Conservation (phyloP, 495 filamentous ascomycete genomes). For the Lepidopterella palustris region DNA sequence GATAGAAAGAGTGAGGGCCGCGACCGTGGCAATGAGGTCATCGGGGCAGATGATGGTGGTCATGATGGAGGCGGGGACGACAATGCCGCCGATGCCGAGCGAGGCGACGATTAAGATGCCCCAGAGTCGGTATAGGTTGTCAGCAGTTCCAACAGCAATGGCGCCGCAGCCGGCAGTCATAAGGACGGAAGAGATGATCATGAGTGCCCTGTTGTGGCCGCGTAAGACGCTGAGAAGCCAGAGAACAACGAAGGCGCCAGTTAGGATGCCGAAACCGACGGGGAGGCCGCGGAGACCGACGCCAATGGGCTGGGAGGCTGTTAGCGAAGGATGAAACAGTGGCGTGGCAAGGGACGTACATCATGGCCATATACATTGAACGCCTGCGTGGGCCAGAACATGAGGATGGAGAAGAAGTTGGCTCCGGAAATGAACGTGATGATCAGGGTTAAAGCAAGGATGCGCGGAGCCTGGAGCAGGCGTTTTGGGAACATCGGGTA, state of each 20-base stretch:
- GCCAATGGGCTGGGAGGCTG: constrained; percentile 11
- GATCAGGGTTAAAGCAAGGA: constrained; percentile 27
- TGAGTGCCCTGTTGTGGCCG: constrained; percentile 23
- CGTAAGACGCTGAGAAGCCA: constrained; percentile 25
- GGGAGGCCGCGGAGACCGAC: constrained; percentile 30
- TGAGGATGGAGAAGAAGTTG: constrained; percentile 19
- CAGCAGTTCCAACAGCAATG: constrained; percentile 15
- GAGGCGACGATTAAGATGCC: constrained; percentile 28
- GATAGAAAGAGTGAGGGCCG: constrained; percentile 31
- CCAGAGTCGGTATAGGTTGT: constrained; percentile 27
- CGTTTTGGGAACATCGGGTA: constrained; percentile 32
- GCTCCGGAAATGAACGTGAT: constrained; percentile 33
- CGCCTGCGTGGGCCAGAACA: constrained; percentile 36
- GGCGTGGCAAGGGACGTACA: neutral
- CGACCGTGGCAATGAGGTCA: constrained; percentile 32
- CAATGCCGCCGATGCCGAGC: constrained; percentile 34
- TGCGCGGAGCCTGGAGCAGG: constrained; percentile 22
- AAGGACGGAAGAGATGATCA: constrained; percentile 23
- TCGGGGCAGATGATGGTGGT: constrained; percentile 32
- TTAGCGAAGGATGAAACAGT: neutral
- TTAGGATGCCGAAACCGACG: constrained; percentile 29
- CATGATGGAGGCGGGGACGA: constrained; percentile 31
- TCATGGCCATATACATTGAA: constrained; percentile 33
- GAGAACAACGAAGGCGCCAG: constrained; percentile 28
- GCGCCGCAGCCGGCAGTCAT: constrained; percentile 29